Conservation (phyloP, 2,329 filamentous ascomycete species). For the Rhynchosporium agropyri region DNA sequence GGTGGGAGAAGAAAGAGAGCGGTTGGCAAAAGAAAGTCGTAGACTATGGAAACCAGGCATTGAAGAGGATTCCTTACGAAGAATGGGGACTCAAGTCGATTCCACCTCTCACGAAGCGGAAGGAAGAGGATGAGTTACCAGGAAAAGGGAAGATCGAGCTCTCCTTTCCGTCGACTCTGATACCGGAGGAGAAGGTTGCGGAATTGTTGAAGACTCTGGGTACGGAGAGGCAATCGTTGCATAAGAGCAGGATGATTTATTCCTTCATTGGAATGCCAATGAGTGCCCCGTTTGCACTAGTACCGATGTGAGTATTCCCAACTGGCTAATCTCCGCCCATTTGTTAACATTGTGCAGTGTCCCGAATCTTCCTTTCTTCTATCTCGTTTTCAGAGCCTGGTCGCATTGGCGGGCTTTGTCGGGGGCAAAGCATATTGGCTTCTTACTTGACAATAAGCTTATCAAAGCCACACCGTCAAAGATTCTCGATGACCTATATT, state of each 20-base stretch:
- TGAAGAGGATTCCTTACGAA: conserved; percentile 89
- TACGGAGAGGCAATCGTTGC: conserved; percentile 77
- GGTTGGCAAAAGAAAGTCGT: conserved; percentile 91
- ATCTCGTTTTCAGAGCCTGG: conserved; percentile 87
- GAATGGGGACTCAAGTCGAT: conserved; percentile 98
- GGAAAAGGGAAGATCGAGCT: conserved; percentile 70
- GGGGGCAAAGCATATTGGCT: conserved; percentile 83
- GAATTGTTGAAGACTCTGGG: conserved; percentile 70
- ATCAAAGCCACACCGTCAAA: conserved; percentile 67
- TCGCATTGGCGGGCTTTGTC: conserved; percentile 86
- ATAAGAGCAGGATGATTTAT: conserved; percentile 76
- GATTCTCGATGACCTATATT: conserved; percentile 75
- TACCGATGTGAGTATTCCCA: conserved; percentile 74
- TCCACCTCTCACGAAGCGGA: conserved; percentile 73
- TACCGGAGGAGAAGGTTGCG: conserved; percentile 65
- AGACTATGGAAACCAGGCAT: conserved; percentile 79
- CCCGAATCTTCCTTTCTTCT: conserved; percentile 96
- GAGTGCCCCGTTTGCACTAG: conserved; percentile 76
- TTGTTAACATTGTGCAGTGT: conserved; percentile 55
- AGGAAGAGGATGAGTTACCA: conserved; percentile 63
- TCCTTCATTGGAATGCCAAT: conserved; percentile 83
- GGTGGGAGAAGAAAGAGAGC: conserved; percentile 81
- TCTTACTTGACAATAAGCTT: conserved; percentile 74
- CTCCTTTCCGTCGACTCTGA: conserved; percentile 72
- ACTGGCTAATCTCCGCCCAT: background rate